These are phyloP conservation scores for Massarina eburnea DNA, from an alignment of 2,329 filamentous ascomycete genomes.

Conservation along the genomic window DNA sequence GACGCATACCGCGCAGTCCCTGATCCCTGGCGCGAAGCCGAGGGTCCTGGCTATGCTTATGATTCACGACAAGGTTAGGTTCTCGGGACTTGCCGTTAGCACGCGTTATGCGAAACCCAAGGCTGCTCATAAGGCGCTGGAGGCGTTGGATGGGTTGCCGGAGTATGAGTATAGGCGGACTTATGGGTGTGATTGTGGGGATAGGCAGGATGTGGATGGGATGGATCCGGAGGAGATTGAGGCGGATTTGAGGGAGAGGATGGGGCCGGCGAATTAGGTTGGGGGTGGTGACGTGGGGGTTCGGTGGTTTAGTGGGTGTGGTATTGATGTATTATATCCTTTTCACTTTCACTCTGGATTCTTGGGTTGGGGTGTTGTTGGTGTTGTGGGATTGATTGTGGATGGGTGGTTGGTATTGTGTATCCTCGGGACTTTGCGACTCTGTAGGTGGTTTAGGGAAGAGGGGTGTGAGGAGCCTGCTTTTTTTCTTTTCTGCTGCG, in stretches of 20 bases:
- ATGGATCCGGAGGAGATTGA: neutral
- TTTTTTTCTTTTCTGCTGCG: no score
- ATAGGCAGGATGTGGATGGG: neutral
- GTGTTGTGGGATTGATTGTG: no score
- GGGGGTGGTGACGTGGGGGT: no score
- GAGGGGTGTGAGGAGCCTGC: no score
- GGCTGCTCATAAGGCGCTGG: slow-evolving; percentile 63
- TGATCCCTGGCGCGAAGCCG: slow-evolving; percentile 49
- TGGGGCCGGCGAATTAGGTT: neutral
- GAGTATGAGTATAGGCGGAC: slow-evolving; percentile 60
- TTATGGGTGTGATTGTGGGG: slow-evolving; percentile 66
- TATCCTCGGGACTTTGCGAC: no score
- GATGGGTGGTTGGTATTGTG: no score
- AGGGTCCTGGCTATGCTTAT: slow-evolving; percentile 70
- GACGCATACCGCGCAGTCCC: slow-evolving; percentile 40
- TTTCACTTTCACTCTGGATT: no score
- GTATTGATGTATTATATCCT: no score
- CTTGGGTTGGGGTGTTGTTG: no score
- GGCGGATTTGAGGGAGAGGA: neutral
- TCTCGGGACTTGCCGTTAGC: slow-evolving; percentile 62
- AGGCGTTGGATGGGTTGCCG: slow-evolving; percentile 52
- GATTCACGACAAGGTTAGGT: slow-evolving; percentile 71
- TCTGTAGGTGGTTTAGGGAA: no score
- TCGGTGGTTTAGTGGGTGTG: no score
- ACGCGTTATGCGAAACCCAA: slow-evolving; percentile 72